phyloP scores from a whole-genome alignment of 257 asterid genomes.

The Capsicum rhomboideum region DNA sequence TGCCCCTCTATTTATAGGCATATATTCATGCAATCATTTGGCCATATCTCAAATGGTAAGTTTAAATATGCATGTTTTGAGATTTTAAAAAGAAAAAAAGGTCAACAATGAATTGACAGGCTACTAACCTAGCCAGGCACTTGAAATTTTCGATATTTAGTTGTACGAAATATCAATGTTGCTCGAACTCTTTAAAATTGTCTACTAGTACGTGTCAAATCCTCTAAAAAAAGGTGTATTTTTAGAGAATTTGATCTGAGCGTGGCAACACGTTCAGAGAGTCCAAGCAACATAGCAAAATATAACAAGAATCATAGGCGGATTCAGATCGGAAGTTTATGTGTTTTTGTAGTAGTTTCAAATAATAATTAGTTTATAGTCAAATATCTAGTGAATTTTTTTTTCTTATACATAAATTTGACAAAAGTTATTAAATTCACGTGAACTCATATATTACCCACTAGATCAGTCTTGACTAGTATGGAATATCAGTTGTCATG shows the following conservation, averaged over 20 bases:
- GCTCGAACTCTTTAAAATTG: no score
- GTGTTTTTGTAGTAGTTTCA: no score
- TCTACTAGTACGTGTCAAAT: no score
- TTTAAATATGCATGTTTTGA: not conserved
- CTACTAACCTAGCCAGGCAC: not conserved
- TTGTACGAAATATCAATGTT: not conserved
- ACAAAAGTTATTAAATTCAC: not conserved
- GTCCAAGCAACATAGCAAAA: not conserved
- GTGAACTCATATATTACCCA: not conserved
- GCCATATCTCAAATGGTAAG: not conserved
- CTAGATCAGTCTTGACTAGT: no score
- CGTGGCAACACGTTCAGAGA: no score
- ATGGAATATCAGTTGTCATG: not conserved
- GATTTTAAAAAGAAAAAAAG: not conserved
- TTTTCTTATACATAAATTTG: not conserved
- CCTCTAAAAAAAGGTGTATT: no score
- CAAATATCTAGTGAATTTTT: no score
- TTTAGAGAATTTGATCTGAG: no score
- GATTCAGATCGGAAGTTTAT: not conserved
- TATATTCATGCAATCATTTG: constrained; percentile 3
- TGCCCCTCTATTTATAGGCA: constrained; percentile 11
- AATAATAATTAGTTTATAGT: no score
- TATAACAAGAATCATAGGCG: not conserved
- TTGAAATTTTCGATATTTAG: not conserved
- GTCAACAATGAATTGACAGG: not conserved